Percentiles rank a stretch among this genome's conserved stretches.
Conservation (phyloP, 352 stramenopile species). For the Thalassiosira ordinaria region DNA sequence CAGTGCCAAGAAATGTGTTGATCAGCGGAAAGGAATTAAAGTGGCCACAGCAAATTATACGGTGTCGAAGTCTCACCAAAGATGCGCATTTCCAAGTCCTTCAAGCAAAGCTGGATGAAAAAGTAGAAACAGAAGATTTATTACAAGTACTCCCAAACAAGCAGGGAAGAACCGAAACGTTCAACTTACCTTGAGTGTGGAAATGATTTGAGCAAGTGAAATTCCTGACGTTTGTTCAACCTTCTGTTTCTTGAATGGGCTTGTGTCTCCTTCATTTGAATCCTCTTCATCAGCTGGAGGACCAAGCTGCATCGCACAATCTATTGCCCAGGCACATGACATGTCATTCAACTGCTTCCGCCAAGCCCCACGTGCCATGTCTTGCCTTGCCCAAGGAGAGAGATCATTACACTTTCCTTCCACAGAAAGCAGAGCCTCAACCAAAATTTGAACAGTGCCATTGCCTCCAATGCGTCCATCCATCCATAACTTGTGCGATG, state of each 20-base stretch:
- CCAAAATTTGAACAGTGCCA: conserved; percentile 68
- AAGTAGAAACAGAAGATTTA: conserved; percentile 2
- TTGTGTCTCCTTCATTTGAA: conserved; percentile 28
- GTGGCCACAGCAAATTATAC: no score
- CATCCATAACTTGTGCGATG: conserved; percentile 65
- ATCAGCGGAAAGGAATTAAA: no score
- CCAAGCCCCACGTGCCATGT: conserved; percentile 63
- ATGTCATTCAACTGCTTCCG: conserved; percentile 63
- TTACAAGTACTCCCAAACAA: neutral
- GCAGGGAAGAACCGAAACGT: conserved; percentile 1
- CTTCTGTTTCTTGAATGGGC: conserved; percentile 44
- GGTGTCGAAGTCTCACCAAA: no score
- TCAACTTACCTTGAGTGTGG: conserved; percentile 40
- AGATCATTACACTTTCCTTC: conserved; percentile 74
- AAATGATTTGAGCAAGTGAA: conserved; percentile 36
- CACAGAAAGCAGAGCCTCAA: conserved; percentile 66
- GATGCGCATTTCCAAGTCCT: conserved; percentile 37
- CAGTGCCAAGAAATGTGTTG: no score
- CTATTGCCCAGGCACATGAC: conserved; percentile 66
- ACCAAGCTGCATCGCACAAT: conserved; percentile 50
- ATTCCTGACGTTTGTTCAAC: conserved; percentile 22
- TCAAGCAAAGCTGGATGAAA: conserved; percentile 22
- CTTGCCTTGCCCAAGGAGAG: conserved; percentile 56
- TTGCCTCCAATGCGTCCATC: conserved; percentile 73
- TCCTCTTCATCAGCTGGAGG: conserved; percentile 31